Conservation (phyloP, 2,329 filamentous ascomycete species). For the Calycina herbarum region DNA sequence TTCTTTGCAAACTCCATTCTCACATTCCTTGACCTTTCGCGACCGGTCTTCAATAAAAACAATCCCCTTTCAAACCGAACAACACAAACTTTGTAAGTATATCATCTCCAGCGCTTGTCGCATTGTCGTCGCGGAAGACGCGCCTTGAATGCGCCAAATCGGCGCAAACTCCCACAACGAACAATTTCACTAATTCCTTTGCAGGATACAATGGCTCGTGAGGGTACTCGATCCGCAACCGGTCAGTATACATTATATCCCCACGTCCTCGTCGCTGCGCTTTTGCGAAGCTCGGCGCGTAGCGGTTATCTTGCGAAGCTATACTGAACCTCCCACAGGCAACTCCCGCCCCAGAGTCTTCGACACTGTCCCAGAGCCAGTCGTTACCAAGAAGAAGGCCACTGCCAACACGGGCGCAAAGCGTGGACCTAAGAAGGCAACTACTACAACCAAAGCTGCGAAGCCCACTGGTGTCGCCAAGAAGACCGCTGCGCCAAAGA, state of each 20-base stretch:
- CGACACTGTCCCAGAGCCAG: slow-evolving; percentile 31
- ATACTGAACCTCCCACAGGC: slow-evolving; percentile 34
- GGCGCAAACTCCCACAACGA: slow-evolving; percentile 27
- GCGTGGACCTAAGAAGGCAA: slow-evolving; percentile 36
- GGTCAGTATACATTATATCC: slow-evolving; percentile 29
- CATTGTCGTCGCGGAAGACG: slow-evolving; percentile 26
- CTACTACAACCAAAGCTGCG: slow-evolving; percentile 34
- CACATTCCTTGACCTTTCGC: slow-evolving; percentile 16
- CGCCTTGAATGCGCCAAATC: slow-evolving; percentile 31
- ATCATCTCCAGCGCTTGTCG: slow-evolving; percentile 23
- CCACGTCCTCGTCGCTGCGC: slow-evolving; percentile 18
- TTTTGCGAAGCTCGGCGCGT: slow-evolving; percentile 30
- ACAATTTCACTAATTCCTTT: slow-evolving; percentile 27
- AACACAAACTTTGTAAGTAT: slow-evolving; percentile 29
- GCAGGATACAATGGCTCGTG: slow-evolving; percentile 35
- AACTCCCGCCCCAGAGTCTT: slow-evolving; percentile 34
- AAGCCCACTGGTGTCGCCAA: slow-evolving; percentile 37
- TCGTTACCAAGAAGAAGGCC: slow-evolving; percentile 33
- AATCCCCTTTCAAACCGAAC: slow-evolving; percentile 8
- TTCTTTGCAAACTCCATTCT: slow-evolving; percentile 16
- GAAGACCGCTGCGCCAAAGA: slow-evolving; percentile 34
- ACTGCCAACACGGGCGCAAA: slow-evolving; percentile 35
- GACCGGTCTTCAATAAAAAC: slow-evolving; percentile 17
- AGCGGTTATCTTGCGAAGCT: slow-evolving; percentile 16
- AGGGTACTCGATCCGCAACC: slow-evolving; percentile 35